Base-by-base conservation (phyloP, 345 rosid species). In the Citrus cavaleriei region DNA sequence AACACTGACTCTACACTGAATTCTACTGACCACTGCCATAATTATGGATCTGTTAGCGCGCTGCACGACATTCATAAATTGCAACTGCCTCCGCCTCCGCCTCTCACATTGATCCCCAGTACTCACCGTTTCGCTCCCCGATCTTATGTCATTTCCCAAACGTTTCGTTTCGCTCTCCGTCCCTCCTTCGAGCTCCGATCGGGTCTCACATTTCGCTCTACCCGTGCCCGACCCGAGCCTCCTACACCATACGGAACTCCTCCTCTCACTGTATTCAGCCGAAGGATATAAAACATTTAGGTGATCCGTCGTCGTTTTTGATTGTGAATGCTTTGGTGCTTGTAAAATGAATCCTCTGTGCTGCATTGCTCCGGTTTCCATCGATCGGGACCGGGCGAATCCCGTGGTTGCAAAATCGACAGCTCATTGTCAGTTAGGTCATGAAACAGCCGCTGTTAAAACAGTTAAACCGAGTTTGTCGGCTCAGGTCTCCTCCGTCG, bases 321-420 rank as follows among this genome's bases (percentile, higher is more conserved):
- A 40, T 68, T 55, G 67, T 73, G 77, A 65, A 65, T 79, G 77
- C 71, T 30, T 32, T 25, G 60, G 38, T 64, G 54, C 57, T 35
- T 54, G n/a, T 60, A 28, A 37, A 70, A 92, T 94, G 98, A 96
- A 96, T 87, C 99, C 99, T 66, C 92, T 96, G 66, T 96, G 99
- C 92, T 96, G 99, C 98, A 96, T 96, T 96, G 98, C 99, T 86
- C 99, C 98, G 59, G 98, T 96, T 63, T 94, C 98, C 70, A 83
- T 94, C 87, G 98, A 94, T 83, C 94, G 91, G 78, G 99, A 94
- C 85, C 93, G 91, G 24, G 73, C 85, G 32, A 88, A 87, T 68
- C 91, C 97, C 1, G 92, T 84, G 10, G 93, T 79, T 5, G 83
- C 89, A 8, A 93, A 87, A 88, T 86, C 98, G 4, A 77, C 81